Evolutionary conservation across 176 grass and related monocot species (phyloP).

Genomic region (Metroxylon sagu): DNA sequence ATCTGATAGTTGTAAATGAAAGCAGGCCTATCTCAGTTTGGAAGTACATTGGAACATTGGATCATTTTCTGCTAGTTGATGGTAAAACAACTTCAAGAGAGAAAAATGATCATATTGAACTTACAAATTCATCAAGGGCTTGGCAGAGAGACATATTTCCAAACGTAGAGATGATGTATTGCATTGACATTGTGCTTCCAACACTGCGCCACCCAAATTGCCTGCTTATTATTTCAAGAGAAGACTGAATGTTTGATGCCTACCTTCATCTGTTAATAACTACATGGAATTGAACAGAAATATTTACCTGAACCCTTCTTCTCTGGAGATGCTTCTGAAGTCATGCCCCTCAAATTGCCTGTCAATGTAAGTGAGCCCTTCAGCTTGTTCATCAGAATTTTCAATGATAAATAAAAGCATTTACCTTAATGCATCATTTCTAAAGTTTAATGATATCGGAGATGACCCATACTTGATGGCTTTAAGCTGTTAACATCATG

Average conservation of each 20-base stretch:
- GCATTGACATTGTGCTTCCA: slow-evolving; percentile 14
- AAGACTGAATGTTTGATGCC: not conserved
- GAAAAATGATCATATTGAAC: not conserved
- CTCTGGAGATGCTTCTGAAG: not conserved
- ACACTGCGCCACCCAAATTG: slow-evolving; percentile 17
- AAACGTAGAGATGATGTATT: slow-evolving; percentile 44
- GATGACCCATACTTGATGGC: slow-evolving; percentile 50
- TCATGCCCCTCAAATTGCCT: slow-evolving; percentile 7
- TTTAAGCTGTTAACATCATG: slow-evolving; percentile 29
- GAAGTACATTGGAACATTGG: too few relatives aligned
- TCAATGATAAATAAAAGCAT: not conserved
- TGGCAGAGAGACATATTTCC: slow-evolving; percentile 40
- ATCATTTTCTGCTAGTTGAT: too few relatives aligned
- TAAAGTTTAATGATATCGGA: slow-evolving; percentile 24
- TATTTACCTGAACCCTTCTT: too few relatives aligned
- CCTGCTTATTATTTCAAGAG: slow-evolving; percentile 22
- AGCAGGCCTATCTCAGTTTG: too few relatives aligned
- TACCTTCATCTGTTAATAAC: too few relatives aligned
- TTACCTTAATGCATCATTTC: slow-evolving; percentile 30
- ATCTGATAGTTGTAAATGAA: too few relatives aligned
- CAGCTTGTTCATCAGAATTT: too few relatives aligned
- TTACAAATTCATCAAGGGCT: slow-evolving; percentile 38
- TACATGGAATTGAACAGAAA: too few relatives aligned
- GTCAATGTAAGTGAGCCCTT: too few relatives aligned
- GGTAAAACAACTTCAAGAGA: too few relatives aligned